Evolutionary conservation across 2,329 filamentous ascomycete species (phyloP).

Genomic region (Arthrobotrys sphaeroides): DNA sequence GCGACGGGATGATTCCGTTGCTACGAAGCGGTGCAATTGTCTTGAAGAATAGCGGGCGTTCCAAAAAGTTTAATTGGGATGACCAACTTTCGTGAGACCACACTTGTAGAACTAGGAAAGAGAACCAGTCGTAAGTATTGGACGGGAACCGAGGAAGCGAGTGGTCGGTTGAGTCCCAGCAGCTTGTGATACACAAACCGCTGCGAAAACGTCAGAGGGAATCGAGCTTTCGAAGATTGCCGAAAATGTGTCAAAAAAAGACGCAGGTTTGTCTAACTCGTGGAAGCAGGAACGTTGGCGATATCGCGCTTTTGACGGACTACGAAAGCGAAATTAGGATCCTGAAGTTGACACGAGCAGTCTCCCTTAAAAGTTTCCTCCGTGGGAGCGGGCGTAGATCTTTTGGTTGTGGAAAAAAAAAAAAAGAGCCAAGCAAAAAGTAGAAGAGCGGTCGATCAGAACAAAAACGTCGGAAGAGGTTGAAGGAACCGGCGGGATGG

Average conservation of each 20-base stretch:
- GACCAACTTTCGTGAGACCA: constrained; percentile 53
- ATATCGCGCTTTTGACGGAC: constrained; percentile 32
- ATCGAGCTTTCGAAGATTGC: constrained; percentile 33
- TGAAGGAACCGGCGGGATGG: constrained; percentile 13
- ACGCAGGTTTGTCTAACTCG: constrained; percentile 24
- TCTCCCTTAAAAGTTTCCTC: constrained; percentile 45
- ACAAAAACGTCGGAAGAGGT: constrained; percentile 4
- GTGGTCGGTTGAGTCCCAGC: constrained; percentile 43
- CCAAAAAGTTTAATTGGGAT: constrained; percentile 46
- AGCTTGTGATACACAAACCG: constrained; percentile 53
- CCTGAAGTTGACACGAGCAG: constrained; percentile 25
- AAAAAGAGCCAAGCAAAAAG: constrained; percentile 1
- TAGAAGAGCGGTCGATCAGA: background rate
- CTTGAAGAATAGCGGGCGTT: constrained; percentile 30
- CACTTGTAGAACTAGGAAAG: constrained; percentile 48
- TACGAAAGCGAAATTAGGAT: constrained; percentile 43
- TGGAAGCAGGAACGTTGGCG: constrained; percentile 11
- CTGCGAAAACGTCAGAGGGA: constrained; percentile 37
- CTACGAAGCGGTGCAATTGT: background rate
- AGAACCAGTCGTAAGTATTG: constrained; percentile 13
- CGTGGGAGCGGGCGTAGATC: constrained; percentile 17
- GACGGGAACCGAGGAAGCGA: constrained; percentile 52
- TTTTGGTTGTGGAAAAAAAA: background rate
- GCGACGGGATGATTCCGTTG: background rate
- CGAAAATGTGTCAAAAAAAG: constrained; percentile 41